Evolutionary conservation across 1,284 basidiomycete species (phyloP), one percentile per base, ranked within the genome.

Genomic region (Lentinus polychrous): DNA sequence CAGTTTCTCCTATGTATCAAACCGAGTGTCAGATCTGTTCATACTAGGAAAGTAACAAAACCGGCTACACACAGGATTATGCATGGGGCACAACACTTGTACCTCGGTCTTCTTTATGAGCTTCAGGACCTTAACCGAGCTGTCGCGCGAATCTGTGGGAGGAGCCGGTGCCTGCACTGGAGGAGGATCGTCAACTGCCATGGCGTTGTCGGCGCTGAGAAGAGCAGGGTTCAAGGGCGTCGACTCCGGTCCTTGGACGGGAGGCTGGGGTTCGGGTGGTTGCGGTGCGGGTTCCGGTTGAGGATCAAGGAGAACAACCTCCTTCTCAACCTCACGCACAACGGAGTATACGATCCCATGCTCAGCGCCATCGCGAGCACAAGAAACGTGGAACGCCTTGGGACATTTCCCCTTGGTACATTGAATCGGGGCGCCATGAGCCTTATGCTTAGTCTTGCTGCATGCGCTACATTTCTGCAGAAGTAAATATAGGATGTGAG

Each of bases 371-470:
- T 81, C 77, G 23, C 73, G 71, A 0, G 95, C 95, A 64, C 95
- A 99, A 1, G 85, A 88, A 23, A 96, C 85, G 62, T 99, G 95
- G 67, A 91, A 96, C 0, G 95, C 91, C 58, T 90, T 91, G 1
- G 89, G 76, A 61, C 95, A 96, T 68, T 91, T 94, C 50, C 91
- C 91, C 64, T 91, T 91, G 8, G 91, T 91, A 63, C 94, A 97
- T 60, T 97, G 94, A 24, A 96, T 83, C 49, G 94, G 94, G 3
- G 91, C 91, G 4, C 95, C 95, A 52, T 92, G 86, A 7, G 71
- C 73, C 55, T 86, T 88, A 14, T 76, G 66, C 32, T 74, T 74
- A 22, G 70, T 74, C 60, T 83, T 89, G 23, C 75, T 73, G 63
- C 94, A 98, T 4, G 82, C 78, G 10, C 81, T 76, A 63, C 94